Evolutionary conservation across 2,329 filamentous ascomycete species (phyloP), one percentile per base, ranked within the genome.

Genomic region (Colletotrichum sp.): DNA sequence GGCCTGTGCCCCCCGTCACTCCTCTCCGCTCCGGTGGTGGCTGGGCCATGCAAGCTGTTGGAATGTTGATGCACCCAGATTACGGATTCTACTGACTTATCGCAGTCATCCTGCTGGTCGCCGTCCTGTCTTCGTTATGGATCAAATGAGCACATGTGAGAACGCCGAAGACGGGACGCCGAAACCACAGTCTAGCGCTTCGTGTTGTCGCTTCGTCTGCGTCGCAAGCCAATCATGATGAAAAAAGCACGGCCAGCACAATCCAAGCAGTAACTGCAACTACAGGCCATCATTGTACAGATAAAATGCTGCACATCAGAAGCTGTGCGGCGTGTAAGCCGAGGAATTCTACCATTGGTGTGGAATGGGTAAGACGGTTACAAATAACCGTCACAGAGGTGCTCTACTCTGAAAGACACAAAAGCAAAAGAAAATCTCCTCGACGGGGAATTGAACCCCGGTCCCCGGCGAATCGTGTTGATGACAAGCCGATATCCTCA

Each of bases 401-500:
- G 2, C 11, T 49, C 19, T 3, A 13, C 4, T 49, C 19, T 13
- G 0, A 52, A 52, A 52, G n/a, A 22, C 44, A 22, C 9, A 22
- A 34, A 64, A 44, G 62, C 62, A 64, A 64, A 64, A 64, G 62
- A 25, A 36, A 9, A 27, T 34, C 62, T 64, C 62, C 62, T 64
- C 62, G 62, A 64, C 62, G 62, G 62, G 62, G 62, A 64, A 64
- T 44, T 64, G 62, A 64, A 44, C 62, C 62, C 62, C 62, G 32
- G 62, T 64, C 62, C 62, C 62, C 62, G 30, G 62, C 62, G 62
- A 27, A 27, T 59, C 16, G 55, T 19, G 2, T 30, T 4, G 16
- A 27, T 64, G 62, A 64, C 62, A 64, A 64, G 62, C 62, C 30
- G 62, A 64, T 64, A 64, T 64, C 62, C 62, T 64, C 62, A 64